phyloP scores from a whole-genome alignment of 23 red algal species.

The Gracilaria gracilis region DNA sequence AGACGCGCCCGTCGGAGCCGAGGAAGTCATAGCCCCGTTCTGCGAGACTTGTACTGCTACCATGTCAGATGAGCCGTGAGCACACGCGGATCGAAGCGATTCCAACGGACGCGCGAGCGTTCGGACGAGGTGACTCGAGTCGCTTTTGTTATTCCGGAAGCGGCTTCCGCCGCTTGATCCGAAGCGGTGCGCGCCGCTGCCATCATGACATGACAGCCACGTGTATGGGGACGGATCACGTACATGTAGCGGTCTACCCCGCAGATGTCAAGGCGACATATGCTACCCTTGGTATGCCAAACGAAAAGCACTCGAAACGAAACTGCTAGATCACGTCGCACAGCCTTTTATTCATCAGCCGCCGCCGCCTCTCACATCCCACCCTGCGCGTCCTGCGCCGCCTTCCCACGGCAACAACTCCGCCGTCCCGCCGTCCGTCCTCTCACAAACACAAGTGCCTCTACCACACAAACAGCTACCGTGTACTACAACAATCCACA shows the following conservation, averaged over 20 bases:
- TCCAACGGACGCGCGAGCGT: not conserved
- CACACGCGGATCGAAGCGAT: not conserved
- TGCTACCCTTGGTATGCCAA: too few species aligned
- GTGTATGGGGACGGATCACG: too few species aligned
- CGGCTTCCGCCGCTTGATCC: not conserved
- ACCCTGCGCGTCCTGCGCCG: too few species aligned
- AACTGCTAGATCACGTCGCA: too few species aligned
- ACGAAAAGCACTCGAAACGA: too few species aligned
- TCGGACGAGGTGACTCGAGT: not conserved
- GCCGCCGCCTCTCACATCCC: too few species aligned
- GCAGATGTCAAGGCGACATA: not conserved
- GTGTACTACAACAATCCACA: too few species aligned
- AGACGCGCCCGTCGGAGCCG: not conserved
- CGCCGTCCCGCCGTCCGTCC: too few species aligned
- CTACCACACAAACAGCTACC: not conserved
- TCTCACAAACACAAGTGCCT: too few species aligned
- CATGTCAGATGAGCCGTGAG: slow-evolving; percentile 9
- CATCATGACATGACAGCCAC: not conserved
- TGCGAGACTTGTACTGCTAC: slow-evolving; percentile 39
- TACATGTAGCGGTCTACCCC: too few species aligned
- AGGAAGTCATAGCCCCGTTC: slow-evolving; percentile 16
- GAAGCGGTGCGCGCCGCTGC: not conserved
- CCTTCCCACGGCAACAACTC: too few species aligned
- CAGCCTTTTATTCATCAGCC: too few species aligned
- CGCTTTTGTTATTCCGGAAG: not conserved